Percentiles rank a stretch among this genome's conserved stretches.
Evolutionary conservation across 495 filamentous ascomycete species (phyloP).

Genomic region (Extremus antarcticus): DNA sequence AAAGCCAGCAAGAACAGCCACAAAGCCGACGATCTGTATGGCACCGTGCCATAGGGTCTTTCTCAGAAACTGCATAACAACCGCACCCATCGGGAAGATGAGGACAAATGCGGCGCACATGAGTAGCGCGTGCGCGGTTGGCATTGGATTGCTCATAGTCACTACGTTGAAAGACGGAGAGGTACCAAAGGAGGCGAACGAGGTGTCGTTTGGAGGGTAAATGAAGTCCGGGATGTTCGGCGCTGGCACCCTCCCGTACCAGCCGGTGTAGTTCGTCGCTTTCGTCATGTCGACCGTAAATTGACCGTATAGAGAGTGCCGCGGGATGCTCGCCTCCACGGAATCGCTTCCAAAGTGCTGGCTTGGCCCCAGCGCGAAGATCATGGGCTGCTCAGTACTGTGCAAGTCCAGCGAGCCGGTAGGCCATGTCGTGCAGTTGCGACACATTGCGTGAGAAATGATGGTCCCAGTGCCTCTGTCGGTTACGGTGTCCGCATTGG

Average conservation of each 20-base stretch:
- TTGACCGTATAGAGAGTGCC: slow-evolving; percentile 42
- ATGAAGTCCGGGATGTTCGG: slow-evolving; percentile 3
- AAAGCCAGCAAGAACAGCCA: slow-evolving; percentile 32
- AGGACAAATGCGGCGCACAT: slow-evolving; percentile 43
- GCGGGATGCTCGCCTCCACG: slow-evolving; percentile 33
- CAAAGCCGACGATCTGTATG: slow-evolving; percentile 34
- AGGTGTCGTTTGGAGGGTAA: neutral
- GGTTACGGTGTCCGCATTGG: slow-evolving; percentile 6
- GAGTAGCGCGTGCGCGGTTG: slow-evolving; percentile 39
- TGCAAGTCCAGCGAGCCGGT: slow-evolving; percentile 32
- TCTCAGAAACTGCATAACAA: slow-evolving; percentile 38
- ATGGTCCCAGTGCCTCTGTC: slow-evolving; percentile 19
- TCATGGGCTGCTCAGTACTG: slow-evolving; percentile 36
- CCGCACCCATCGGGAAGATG: slow-evolving; percentile 43
- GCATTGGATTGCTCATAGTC: slow-evolving; percentile 23
- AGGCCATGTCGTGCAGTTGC: slow-evolving; percentile 40
- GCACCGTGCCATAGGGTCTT: slow-evolving; percentile 41
- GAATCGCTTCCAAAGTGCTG: slow-evolving; percentile 32
- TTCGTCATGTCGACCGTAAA: slow-evolving; percentile 43
- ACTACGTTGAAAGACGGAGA: slow-evolving; percentile 8
- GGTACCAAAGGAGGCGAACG: slow-evolving; percentile 2
- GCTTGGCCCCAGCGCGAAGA: slow-evolving; percentile 43
- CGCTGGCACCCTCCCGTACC: slow-evolving; percentile 11
- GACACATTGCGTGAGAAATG: slow-evolving; percentile 37
- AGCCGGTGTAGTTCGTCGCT: slow-evolving; percentile 30